Conservation (phyloP, 176 grass and related monocot species). For the Dactylis glomerata region DNA sequence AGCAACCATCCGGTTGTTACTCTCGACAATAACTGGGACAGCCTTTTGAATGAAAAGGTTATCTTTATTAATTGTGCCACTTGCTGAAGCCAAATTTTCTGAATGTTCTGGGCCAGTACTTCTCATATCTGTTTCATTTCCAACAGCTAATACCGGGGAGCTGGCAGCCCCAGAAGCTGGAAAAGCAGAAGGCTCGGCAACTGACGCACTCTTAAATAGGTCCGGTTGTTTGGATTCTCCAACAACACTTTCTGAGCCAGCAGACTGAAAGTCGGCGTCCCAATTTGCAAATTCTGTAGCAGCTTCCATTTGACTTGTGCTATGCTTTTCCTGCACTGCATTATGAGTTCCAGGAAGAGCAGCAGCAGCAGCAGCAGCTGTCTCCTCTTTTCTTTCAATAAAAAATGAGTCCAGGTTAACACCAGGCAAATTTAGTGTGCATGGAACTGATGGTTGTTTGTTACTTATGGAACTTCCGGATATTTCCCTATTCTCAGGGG, state of each 20-base stretch:
- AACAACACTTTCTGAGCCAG: slow-evolving; percentile 19
- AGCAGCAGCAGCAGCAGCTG: slow-evolving; percentile 20
- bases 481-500: slow-evolving; percentile 44
- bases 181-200: slow-evolving; percentile 19
- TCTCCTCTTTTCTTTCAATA: slow-evolving; percentile 51
- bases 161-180: slow-evolving; percentile 20
- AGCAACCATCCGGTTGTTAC: not conserved
- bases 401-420: slow-evolving; percentile 63
- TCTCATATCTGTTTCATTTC: slow-evolving; percentile 38
- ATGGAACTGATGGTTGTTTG: slow-evolving; percentile 33
- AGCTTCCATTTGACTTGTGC: slow-evolving; percentile 33
- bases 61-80: slow-evolving; percentile 21
- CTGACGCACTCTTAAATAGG: slow-evolving; percentile 48
- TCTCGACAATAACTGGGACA: not conserved
- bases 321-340: slow-evolving; percentile 34
- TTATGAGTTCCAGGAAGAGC: slow-evolving; percentile 21
- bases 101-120: slow-evolving; percentile 21
- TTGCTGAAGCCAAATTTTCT: slow-evolving; percentile 38
- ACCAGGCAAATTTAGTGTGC: slow-evolving; percentile 45
- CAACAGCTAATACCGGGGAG: slow-evolving; percentile 21
- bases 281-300: slow-evolving; percentile 63
- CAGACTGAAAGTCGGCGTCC: slow-evolving; percentile 75
- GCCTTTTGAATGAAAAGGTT: slow-evolving; percentile 42
- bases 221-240: slow-evolving; percentile 39
- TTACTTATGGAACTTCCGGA: slow-evolving; percentile 21